Percentiles rank a stretch among this genome's conserved stretches.
These are phyloP conservation scores for Hypsizygus marmoreus DNA, from an alignment of 768 basidiomycete genomes.

Conservation along the genomic window DNA sequence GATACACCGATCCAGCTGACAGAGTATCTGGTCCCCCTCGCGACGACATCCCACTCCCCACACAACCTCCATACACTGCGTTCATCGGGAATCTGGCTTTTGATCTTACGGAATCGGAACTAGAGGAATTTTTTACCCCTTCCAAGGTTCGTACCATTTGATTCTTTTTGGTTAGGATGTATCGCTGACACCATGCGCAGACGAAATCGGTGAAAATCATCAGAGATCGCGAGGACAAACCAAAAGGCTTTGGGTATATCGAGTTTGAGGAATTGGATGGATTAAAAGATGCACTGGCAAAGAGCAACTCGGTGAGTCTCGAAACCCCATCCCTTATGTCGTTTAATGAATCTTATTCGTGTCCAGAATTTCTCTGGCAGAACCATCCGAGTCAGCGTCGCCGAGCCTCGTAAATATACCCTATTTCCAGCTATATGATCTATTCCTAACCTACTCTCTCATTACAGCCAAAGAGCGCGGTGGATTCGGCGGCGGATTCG, in stretches of 20 bases:
- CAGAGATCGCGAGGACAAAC: slow-evolving; percentile 88
- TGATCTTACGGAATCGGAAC: slow-evolving; percentile 82
- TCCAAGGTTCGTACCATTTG: slow-evolving; percentile 48
- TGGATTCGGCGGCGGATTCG: slow-evolving; percentile 54
- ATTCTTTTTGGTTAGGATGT: background rate
- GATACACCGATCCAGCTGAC: slow-evolving; percentile 42
- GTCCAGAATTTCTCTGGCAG: slow-evolving; percentile 72
- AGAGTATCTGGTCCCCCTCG: slow-evolving; percentile 62
- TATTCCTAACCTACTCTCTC: background rate
- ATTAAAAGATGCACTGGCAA: slow-evolving; percentile 80
- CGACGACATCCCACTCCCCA: slow-evolving; percentile 95
- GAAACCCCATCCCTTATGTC: background rate
- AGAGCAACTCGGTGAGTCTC: slow-evolving; percentile 69
- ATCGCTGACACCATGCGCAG: slow-evolving; percentile 34
- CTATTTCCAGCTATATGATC: slow-evolving; percentile 3
- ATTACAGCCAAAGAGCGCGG: slow-evolving; percentile 73
- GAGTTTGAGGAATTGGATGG: slow-evolving; percentile 90
- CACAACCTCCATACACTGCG: slow-evolving; percentile 93
- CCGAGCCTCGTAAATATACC: slow-evolving; percentile 83
- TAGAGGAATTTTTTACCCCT: slow-evolving; percentile 78
- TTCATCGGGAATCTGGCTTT: slow-evolving; percentile 96
- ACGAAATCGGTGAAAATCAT: slow-evolving; percentile 90
- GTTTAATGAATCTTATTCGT: slow-evolving; percentile 3
- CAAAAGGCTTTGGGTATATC: slow-evolving; percentile 97
- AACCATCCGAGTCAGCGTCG: slow-evolving; percentile 87